A percentile compares a stretch with the other conserved stretches of the same genome.
Conservation (phyloP, 164 flowering plant genomes). For the Umbilicus rupestris region DNA sequence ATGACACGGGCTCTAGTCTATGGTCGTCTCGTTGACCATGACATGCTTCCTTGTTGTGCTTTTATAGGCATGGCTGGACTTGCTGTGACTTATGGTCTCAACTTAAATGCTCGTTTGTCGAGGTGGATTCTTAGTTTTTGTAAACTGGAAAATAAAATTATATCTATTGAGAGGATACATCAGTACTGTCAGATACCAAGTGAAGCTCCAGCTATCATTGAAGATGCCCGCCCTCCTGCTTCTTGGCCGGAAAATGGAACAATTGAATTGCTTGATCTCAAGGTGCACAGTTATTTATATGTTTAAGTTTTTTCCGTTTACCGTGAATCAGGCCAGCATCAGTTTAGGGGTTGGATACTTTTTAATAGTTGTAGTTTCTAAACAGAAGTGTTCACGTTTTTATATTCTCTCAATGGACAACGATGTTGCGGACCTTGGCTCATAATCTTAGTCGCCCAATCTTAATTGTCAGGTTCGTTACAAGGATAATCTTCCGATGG, state of each 20-base stretch:
- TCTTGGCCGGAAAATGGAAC: slow-evolving; percentile 87
- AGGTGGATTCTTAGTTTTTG: slow-evolving; percentile 98
- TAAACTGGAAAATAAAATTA: slow-evolving; percentile 95
- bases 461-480: slow-evolving; percentile 60
- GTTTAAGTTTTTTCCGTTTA: not conserved
- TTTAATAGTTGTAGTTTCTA: not conserved
- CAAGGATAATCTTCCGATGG: slow-evolving; percentile 89
- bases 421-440: no score
- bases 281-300: slow-evolving; percentile 35
- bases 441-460: slow-evolving; percentile 11
- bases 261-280: slow-evolving; percentile 68
- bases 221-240: slow-evolving; percentile 61
- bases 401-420: not conserved
- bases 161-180: slow-evolving; percentile 90
- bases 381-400: not conserved
- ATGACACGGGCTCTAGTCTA: not conserved
- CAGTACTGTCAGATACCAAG: slow-evolving; percentile 79
- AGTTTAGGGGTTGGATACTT: not conserved
- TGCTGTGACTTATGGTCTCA: slow-evolving; percentile 94
- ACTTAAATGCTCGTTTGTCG: slow-evolving; percentile 87
- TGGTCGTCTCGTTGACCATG: slow-evolving; percentile 9
- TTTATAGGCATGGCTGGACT: slow-evolving; percentile 92
- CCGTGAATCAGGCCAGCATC: not conserved
- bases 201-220: slow-evolving; percentile 81
- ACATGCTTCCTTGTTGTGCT: not conserved